phyloP scores from a whole-genome alignment of 139 green algal genomes.

The Picochlorum sp. region DNA sequence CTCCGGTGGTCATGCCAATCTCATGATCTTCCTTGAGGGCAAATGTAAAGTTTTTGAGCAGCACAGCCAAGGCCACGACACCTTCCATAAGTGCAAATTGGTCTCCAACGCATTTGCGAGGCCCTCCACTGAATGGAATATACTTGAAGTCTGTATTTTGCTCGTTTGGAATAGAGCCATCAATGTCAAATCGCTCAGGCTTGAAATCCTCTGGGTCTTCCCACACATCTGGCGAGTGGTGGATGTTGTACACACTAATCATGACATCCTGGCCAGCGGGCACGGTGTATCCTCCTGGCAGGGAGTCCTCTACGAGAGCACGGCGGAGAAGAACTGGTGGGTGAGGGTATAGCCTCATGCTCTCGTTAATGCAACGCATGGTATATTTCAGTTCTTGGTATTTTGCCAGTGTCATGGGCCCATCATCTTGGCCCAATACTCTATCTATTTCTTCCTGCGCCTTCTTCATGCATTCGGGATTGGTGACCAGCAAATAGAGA shows the following conservation, averaged over 20 bases:
- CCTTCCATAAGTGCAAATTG: conserved; percentile 96
- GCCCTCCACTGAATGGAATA: conserved; percentile 76
- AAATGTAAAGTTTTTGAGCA: conserved; percentile 79
- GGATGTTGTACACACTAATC: conserved; percentile 97
- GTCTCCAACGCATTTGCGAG: conserved; percentile 94
- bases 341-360: conserved; percentile 97
- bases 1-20: conserved; percentile 92
- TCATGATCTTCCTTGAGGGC: conserved; percentile 57
- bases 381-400: conserved; percentile 78
- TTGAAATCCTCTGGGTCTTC: conserved; percentile 78
- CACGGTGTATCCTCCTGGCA: conserved; percentile 66
- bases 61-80: conserved; percentile 67
- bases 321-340: conserved; percentile 87
- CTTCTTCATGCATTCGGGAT: conserved; percentile 75
- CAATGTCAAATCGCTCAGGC: conserved; percentile 88
- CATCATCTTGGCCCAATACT: conserved; percentile 55
- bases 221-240: conserved; percentile 66
- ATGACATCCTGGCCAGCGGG: conserved; percentile 89
- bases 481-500: conserved; percentile 81
- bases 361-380: conserved; percentile 90
- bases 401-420: conserved; percentile 51
- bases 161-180: conserved; percentile 86
- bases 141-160: conserved; percentile 92
- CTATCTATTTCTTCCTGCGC: conserved; percentile 80
- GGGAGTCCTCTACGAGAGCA: conserved; percentile 62